Evolutionary conservation across 83 land plant species (phyloP).

Genomic region (Picea engelmannii): DNA sequence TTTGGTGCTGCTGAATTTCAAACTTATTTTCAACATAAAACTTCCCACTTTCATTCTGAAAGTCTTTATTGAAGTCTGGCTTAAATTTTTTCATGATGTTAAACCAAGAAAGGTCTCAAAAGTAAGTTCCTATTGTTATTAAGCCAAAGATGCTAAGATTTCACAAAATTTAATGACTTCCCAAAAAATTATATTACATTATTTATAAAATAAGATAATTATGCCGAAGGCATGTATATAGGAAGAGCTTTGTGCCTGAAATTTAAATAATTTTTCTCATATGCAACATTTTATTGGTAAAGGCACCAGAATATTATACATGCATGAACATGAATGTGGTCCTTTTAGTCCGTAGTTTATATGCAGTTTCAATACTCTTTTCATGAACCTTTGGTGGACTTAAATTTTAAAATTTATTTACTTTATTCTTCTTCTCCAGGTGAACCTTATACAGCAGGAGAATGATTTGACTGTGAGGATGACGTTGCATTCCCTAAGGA

Average conservation of each 20-base stretch:
- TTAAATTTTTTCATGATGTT: not conserved
- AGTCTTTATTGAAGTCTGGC: not conserved
- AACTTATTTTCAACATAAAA: too few relatives aligned
- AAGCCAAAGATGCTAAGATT: too few relatives aligned
- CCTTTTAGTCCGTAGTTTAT: not conserved
- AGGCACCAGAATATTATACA: not conserved
- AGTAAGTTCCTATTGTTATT: not conserved
- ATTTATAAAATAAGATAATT: too few relatives aligned
- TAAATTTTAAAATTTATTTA: not conserved
- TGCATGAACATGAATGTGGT: not conserved
- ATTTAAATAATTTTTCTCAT: not conserved
- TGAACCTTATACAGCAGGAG: slow-evolving; percentile 55
- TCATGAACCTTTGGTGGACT: not conserved
- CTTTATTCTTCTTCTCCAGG: slow-evolving; percentile 40
- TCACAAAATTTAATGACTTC: too few relatives aligned
- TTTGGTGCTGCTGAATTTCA: too few relatives aligned
- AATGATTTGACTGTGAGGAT: slow-evolving; percentile 65
- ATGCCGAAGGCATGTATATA: too few relatives aligned
- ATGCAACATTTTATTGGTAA: not conserved
- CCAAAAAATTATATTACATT: too few relatives aligned
- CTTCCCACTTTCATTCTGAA: too few relatives aligned
- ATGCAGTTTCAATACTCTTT: not conserved
- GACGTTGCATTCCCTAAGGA: slow-evolving; percentile 81
- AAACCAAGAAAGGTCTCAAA: not conserved
- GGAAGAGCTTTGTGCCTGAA: too few relatives aligned